Evolutionary conservation across 2,329 filamentous ascomycete genomes (phyloP).

Genomic region (Venturiaceae sp.): DNA sequence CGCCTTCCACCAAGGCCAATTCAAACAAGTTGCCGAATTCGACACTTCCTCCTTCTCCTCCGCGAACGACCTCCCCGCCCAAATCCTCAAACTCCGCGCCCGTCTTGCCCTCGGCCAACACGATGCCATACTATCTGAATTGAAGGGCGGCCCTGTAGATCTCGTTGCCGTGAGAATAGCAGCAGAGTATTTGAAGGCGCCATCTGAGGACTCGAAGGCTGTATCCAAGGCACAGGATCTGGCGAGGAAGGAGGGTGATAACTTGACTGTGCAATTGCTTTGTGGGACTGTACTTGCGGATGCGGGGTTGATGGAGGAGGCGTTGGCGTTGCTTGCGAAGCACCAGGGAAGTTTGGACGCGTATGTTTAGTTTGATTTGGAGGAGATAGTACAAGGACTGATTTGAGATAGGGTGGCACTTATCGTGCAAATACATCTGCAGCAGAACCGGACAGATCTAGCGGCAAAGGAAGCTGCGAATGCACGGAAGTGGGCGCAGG

Average conservation of each 20-base stretch:
- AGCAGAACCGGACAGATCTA: constrained; percentile 84
- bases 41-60: constrained; percentile 69
- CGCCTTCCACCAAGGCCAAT: constrained; percentile 69
- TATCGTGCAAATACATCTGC: constrained; percentile 84
- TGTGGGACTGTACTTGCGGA: constrained; percentile 74
- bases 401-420: constrained; percentile 58
- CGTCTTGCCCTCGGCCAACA: constrained; percentile 75
- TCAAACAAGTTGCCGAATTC: constrained; percentile 76
- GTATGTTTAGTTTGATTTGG: constrained; percentile 41
- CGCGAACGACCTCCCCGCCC: constrained; percentile 67
- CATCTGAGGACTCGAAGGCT: constrained; percentile 40
- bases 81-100: constrained; percentile 70
- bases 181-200: constrained; percentile 46
- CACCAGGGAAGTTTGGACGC: constrained; percentile 75
- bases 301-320: constrained; percentile 75
- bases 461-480: constrained; percentile 81
- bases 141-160: constrained; percentile 54
- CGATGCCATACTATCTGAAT: constrained; percentile 59
- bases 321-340: constrained; percentile 65
- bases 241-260: constrained; percentile 57
- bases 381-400: neutral
- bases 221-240: constrained; percentile 57
- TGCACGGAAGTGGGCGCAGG: constrained; percentile 89
- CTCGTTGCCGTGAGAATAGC: constrained; percentile 68
- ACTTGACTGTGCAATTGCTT: constrained; percentile 70